phyloP scores from a whole-genome alignment of 176 grass and related monocot genomes.

The Oryza nivara region DNA sequence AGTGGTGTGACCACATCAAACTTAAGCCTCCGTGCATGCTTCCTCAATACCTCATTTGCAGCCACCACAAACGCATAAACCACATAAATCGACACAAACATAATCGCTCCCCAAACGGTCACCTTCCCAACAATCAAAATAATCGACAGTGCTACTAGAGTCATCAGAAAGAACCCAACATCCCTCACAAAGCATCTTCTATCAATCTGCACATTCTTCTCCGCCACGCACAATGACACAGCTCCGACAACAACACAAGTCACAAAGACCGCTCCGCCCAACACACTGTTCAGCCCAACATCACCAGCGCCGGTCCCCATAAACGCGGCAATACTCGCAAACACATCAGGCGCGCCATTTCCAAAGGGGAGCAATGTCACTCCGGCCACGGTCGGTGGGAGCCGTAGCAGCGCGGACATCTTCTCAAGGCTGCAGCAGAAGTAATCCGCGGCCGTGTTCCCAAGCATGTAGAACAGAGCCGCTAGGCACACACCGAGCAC shows the following conservation, averaged over 20 bases:
- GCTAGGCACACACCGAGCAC: slow-evolving; percentile 70
- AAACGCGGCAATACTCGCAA: slow-evolving; percentile 90
- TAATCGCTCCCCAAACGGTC: slow-evolving; percentile 79
- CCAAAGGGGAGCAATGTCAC: slow-evolving; percentile 91
- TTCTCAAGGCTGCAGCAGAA: slow-evolving; percentile 99
- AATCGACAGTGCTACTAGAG: slow-evolving; percentile 57
- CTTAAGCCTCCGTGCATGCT: slow-evolving; percentile 82
- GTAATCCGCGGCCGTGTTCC: slow-evolving; percentile 93
- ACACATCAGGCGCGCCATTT: slow-evolving; percentile 96
- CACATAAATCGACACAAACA: slow-evolving; percentile 87
- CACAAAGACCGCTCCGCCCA: slow-evolving; percentile 95
- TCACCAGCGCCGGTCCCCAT: slow-evolving; percentile 78
- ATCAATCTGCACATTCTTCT: slow-evolving; percentile 97
- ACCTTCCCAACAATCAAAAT: slow-evolving; percentile 86
- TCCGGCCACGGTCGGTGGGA: slow-evolving; percentile 85
- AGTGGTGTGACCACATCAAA: slow-evolving; percentile 86
- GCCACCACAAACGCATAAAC: slow-evolving; percentile 84
- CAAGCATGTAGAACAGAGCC: slow-evolving; percentile 89
- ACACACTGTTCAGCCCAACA: slow-evolving; percentile 89
- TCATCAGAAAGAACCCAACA: slow-evolving; percentile 85
- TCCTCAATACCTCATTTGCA: slow-evolving; percentile 91
- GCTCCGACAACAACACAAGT: slow-evolving; percentile 90
- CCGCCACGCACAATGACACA: slow-evolving; percentile 70
- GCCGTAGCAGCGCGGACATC: slow-evolving; percentile 74
- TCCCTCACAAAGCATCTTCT: slow-evolving; percentile 87